These are phyloP conservation scores for Kurtzmaniella cleridarum DNA, from an alignment of 805 yeast genomes.

Conservation along the genomic window DNA sequence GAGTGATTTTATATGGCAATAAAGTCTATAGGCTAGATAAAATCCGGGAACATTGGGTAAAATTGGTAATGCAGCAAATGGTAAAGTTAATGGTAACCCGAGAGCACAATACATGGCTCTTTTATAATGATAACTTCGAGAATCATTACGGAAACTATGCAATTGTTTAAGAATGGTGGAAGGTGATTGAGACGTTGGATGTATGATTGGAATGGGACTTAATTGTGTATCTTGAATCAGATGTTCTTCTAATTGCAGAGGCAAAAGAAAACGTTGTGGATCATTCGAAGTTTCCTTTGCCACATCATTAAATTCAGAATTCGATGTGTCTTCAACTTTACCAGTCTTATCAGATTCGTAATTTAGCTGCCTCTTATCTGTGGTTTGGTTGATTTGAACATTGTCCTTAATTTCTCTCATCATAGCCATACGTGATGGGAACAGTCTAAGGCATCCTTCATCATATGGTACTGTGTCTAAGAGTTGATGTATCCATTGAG, in stretches of 20 bases:
- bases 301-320: too few species aligned
- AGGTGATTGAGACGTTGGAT: slow-evolving; percentile 31
- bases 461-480: slow-evolving; percentile 70
- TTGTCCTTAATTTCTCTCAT: slow-evolving; percentile 41
- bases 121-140: slow-evolving; percentile 50
- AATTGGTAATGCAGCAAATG: slow-evolving; percentile 77
- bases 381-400: slow-evolving; percentile 4
- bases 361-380: not conserved
- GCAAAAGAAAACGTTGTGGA: slow-evolving; percentile 10
- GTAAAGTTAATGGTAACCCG: slow-evolving; percentile 72
- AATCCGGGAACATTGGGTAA: slow-evolving; percentile 91
- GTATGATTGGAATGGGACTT: slow-evolving; percentile 36
- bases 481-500: slow-evolving; percentile 44
- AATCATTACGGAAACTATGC: slow-evolving; percentile 34
- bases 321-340: too few species aligned
- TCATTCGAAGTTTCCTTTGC: slow-evolving; percentile 8
- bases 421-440: slow-evolving; percentile 65
- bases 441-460: slow-evolving; percentile 67
- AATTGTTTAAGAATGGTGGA: slow-evolving; percentile 34
- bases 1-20: slow-evolving; percentile 78
- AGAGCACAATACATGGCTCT: slow-evolving; percentile 48
- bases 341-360: slow-evolving; percentile 3
- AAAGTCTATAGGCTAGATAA: slow-evolving; percentile 72
- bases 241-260: slow-evolving; percentile 20
- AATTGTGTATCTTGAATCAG: slow-evolving; percentile 24